Evolutionary conservation across 768 basidiomycete genomes (phyloP).

Genomic region (Lenzites betulinus): DNA sequence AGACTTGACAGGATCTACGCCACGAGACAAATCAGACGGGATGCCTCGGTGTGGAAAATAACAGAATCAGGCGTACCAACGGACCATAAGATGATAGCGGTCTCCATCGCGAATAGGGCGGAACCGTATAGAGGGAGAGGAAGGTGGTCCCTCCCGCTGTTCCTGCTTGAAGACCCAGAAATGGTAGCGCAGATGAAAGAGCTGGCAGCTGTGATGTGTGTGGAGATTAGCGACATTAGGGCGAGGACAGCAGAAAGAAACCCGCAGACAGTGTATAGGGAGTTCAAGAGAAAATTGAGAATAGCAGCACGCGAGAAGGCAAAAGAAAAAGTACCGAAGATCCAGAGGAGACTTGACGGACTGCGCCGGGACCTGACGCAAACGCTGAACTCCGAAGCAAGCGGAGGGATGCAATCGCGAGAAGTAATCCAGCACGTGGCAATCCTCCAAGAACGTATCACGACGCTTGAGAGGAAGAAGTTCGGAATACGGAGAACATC

Average conservation of each 20-base stretch:
- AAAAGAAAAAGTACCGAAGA: background rate
- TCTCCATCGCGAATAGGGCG: background rate
- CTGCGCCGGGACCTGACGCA: background rate
- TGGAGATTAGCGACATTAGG: background rate
- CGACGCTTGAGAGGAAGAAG: no score
- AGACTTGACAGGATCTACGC: no score
- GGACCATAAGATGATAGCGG: constrained; percentile 9
- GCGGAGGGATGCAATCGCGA: no score
- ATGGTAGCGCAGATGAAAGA: background rate
- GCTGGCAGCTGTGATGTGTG: background rate
- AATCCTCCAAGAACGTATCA: no score
- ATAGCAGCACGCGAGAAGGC: background rate
- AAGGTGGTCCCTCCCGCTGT: background rate
- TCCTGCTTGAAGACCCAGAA: background rate
- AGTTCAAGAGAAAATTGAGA: background rate
- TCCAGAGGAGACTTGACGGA: background rate
- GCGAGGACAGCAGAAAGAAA: background rate
- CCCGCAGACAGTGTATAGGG: background rate
- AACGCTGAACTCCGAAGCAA: background rate
- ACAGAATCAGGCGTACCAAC: background rate
- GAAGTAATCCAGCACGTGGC: no score
- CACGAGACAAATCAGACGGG: background rate
- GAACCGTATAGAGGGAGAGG: constrained; percentile 10
- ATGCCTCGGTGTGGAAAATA: background rate
- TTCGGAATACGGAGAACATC: no score